Conservation (phyloP, 2,329 filamentous ascomycete genomes). For the Paecilomyces sp. region DNA sequence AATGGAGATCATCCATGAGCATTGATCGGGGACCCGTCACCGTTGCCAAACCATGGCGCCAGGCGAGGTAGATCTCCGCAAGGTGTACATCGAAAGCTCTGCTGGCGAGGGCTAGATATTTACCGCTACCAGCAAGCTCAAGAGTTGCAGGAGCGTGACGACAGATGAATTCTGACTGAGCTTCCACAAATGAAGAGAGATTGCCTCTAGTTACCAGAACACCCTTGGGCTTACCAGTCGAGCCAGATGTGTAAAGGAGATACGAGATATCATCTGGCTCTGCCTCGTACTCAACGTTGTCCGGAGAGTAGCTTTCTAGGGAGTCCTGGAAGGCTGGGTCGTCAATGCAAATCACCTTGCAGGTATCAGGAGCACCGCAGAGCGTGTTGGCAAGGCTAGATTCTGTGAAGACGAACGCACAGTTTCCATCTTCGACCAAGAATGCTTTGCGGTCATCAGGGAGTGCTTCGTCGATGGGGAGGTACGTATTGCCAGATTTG, state of each 20-base stretch:
- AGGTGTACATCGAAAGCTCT: conserved; percentile 25
- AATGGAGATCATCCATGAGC: conserved; percentile 19
- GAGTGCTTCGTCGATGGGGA: conserved; percentile 26
- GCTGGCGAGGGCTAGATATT: conserved; percentile 26
- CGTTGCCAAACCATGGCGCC: conserved; percentile 20
- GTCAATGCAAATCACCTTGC: conserved; percentile 16
- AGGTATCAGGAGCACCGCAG: conserved; percentile 10
- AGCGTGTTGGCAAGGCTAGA: conserved; percentile 11
- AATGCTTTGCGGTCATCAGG: conserved; percentile 22
- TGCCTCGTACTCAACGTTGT: conserved; percentile 9
- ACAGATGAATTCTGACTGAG: conserved; percentile 18
- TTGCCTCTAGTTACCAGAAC: conserved; percentile 74
- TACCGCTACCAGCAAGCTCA: conserved; percentile 18
- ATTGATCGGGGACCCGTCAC: conserved; percentile 18
- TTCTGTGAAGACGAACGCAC: conserved; percentile 22
- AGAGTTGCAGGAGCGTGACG: conserved; percentile 16
- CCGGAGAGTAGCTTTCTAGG: conserved; percentile 9
- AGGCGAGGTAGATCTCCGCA: conserved; percentile 23
- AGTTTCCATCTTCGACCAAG: conserved; percentile 19
- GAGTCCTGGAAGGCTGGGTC: conserved; percentile 10
- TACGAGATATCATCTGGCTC: conserved; percentile 14
- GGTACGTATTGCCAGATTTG: conserved; percentile 26
- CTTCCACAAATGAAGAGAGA: conserved; percentile 22
- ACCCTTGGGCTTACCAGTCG: conserved; percentile 92
- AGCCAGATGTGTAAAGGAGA: conserved; percentile 88